These are phyloP conservation scores for Flaveria brownii DNA, from an alignment of 129 eudicot species.

Conservation along the genomic window DNA sequence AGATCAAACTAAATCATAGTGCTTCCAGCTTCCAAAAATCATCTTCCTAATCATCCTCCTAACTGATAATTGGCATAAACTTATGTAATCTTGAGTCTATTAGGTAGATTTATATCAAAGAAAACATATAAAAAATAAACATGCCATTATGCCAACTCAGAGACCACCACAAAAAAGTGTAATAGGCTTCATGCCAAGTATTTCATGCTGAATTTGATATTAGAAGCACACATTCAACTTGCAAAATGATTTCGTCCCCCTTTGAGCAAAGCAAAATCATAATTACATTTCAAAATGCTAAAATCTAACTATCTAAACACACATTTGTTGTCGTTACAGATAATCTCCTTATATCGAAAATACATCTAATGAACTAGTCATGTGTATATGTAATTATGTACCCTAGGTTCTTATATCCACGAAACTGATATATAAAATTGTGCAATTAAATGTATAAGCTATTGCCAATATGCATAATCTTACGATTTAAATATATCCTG, in stretches of 20 bases:
- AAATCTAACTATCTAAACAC: background rate
- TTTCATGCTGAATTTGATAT: background rate
- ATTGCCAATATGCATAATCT: constrained; percentile 24
- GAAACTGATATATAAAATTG: background rate
- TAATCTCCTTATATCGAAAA: background rate
- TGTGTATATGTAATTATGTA: background rate
- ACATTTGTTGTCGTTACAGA: background rate
- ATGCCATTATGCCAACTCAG: background rate
- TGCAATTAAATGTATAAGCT: background rate
- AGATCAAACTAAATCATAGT: background rate
- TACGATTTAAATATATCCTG: constrained; percentile 92
- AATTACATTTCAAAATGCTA: background rate
- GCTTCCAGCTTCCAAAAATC: background rate
- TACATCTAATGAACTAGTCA: background rate
- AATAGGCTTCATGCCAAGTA: background rate
- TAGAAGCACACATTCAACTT: background rate
- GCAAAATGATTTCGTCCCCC: background rate
- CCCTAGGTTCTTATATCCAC: background rate
- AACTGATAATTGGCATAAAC: background rate
- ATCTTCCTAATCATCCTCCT: background rate
- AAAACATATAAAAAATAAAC: background rate
- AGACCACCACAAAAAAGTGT: background rate
- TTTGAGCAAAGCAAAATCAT: background rate
- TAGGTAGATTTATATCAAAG: background rate
- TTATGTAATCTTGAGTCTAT: background rate